Base-by-base conservation (phyloP, 139 green algal genomes). In the Asterochloris sp. region DNA sequence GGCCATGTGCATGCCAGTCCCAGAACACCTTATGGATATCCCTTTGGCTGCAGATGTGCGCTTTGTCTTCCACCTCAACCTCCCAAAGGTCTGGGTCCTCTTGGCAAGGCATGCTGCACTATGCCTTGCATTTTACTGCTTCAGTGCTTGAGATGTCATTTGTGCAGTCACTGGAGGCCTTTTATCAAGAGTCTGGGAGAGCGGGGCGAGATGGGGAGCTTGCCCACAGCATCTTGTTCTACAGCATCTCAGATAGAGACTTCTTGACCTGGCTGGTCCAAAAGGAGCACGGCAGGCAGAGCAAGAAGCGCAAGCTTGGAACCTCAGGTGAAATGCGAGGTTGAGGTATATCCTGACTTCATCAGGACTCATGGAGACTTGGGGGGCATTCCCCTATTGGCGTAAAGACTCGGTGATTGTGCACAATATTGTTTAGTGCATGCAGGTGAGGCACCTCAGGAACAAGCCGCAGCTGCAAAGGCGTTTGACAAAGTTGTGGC, bases 141-240 rank as follows among this genome's bases (percentile, higher is more conserved):
- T 71, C 66, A 26, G 66, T 71, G 66, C 66, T 54, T 6, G 6
- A 54, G 38, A 54, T 54, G 38, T 54, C 38, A 54, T 6, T 54
- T 54, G 38, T 54, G 38, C 38, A 54, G 38, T 54, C 68, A 21
- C 69, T 83, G 62, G 47, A 68, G 38, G 79, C 60, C n/a, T 79
- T 84, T 14, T 78, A 79, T 12, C 78, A 84, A 27, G 92, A 96
- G 85, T 88, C 84, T 12, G 93, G 93, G 11, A 28, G 93, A 0
- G 93, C 92, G 54, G 93, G 93, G 38, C 81, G 93, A 0, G 93
- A 96, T 79, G 88, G 89, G 11, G n/a, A 60, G 76, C 90, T 90
- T 23, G 77, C 89, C 29, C 74, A 82, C 17, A 91, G 85, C 80
- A 81, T 96, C 26, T 63, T 96, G 1, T 94, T 93, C 81, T 96